These are phyloP conservation scores for Debaryomyces nepalensis DNA, from an alignment of 1,139 yeast species.

Conservation along the genomic window DNA sequence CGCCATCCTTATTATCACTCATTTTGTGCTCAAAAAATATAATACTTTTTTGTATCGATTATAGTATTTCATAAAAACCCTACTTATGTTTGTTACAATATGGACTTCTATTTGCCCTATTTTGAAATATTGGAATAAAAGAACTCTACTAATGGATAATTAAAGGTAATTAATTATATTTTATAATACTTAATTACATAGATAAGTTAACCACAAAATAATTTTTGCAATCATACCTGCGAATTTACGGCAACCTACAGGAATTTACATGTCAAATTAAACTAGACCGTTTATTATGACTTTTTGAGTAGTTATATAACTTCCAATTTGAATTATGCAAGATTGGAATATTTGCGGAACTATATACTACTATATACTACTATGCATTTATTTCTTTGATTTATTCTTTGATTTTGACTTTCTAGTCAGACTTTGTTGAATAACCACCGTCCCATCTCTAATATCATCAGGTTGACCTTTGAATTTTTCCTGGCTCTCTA, in stretches of 20 bases:
- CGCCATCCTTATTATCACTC: constrained; percentile 10
- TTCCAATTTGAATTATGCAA: background rate
- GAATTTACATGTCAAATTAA: constrained; percentile 12
- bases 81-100: background rate
- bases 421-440: constrained; percentile 29
- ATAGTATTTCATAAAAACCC: background rate
- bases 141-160: background rate
- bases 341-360: background rate
- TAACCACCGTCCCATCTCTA: constrained; percentile 67
- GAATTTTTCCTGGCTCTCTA: constrained; percentile 75
- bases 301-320: background rate
- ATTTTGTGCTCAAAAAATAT: background rate
- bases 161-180: background rate
- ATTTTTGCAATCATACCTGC: constrained; percentile 9
- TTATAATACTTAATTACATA: constrained; percentile 1
- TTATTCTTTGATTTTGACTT: constrained; percentile 24
- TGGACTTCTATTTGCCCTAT: too few relatives aligned
- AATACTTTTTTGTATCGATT: background rate
- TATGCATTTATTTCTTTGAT: constrained; percentile 19
- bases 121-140: background rate
- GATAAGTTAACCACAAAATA: constrained; percentile 9
- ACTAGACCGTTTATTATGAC: background rate
- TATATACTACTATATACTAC: background rate
- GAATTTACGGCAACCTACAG: constrained; percentile 19
- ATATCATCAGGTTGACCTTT: constrained; percentile 72